These are phyloP conservation scores for Wickerhamomyces chambardii DNA, from an alignment of 805 yeast genomes.

Conservation along the genomic window DNA sequence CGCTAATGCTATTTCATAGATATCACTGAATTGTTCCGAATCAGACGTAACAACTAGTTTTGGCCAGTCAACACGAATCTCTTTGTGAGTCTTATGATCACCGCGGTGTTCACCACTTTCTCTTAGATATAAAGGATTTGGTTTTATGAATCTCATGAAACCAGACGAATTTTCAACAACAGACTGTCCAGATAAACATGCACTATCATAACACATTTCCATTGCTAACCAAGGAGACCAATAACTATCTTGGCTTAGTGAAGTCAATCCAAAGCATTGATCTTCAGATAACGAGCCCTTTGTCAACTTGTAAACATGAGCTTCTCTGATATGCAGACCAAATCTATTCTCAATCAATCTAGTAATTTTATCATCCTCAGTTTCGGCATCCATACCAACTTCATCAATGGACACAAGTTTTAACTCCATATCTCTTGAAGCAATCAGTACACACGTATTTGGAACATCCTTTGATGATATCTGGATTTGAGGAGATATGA, in stretches of 20 bases:
- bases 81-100: conserved; percentile 13
- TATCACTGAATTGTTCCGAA: conserved; percentile 45
- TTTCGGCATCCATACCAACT: conserved; percentile 27
- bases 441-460: conserved; percentile 38
- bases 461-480: conserved; percentile 35
- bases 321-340: conserved; percentile 46
- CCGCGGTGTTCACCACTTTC: conserved; percentile 4
- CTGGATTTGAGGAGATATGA: conserved; percentile 58
- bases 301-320: conserved; percentile 43
- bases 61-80: conserved; percentile 27
- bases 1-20: conserved; percentile 40
- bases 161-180: conserved; percentile 44
- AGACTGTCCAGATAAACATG: conserved; percentile 29
- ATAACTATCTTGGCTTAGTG: conserved; percentile 3
- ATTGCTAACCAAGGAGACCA: conserved; percentile 69
- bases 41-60: conserved; percentile 44
- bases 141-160: conserved; percentile 38
- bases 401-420: conserved; percentile 37
- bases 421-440: conserved; percentile 51
- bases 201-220: conserved; percentile 49
- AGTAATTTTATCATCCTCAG: conserved; percentile 23
- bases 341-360: conserved; percentile 44
- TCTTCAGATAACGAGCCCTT: conserved; percentile 24
- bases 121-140: conserved; percentile 40
- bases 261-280: conserved; percentile 21